phyloP scores from a whole-genome alignment of 129 eudicot species.

The Mikania micrantha region DNA sequence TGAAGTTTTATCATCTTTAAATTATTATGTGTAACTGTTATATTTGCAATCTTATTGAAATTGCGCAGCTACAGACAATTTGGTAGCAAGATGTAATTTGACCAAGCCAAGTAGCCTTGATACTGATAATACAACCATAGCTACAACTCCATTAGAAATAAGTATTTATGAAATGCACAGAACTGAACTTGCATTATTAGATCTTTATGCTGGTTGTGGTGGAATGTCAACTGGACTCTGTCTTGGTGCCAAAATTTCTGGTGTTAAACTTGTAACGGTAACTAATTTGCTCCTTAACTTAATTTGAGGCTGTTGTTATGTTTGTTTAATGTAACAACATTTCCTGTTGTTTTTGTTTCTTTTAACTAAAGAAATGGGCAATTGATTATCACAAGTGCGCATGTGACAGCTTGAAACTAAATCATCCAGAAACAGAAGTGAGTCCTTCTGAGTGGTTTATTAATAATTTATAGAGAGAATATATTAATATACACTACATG shows the following conservation, averaged over 20 bases:
- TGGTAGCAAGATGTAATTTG: slow-evolving; percentile 22
- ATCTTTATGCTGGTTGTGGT: slow-evolving; percentile 92
- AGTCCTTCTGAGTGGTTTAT: slow-evolving; percentile 22
- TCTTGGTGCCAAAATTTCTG: slow-evolving; percentile 69
- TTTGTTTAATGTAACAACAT: background rate
- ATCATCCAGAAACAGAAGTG: slow-evolving; percentile 91
- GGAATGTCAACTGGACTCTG: slow-evolving; percentile 98
- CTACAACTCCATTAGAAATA: slow-evolving; percentile 32
- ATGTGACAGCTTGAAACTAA: slow-evolving; percentile 75
- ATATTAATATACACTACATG: background rate
- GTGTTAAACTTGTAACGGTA: slow-evolving; percentile 75
- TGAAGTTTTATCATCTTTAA: background rate
- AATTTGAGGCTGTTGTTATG: slow-evolving; percentile 4
- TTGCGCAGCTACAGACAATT: slow-evolving; percentile 41
- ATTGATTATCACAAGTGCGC: slow-evolving; percentile 70
- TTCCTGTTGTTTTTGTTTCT: background rate
- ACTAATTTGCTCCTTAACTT: slow-evolving; percentile 13
- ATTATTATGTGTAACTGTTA: slow-evolving; percentile 3
- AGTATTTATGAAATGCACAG: slow-evolving; percentile 29
- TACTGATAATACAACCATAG: slow-evolving; percentile 17
- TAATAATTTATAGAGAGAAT: background rate
- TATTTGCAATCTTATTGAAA: slow-evolving; percentile 13
- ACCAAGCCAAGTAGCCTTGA: slow-evolving; percentile 24
- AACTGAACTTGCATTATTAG: slow-evolving; percentile 56
- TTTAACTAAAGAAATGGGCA: slow-evolving; percentile 75